Base-by-base conservation (phyloP, 192 early-diverging fungal genomes). In the Mortierella hygrophila region DNA sequence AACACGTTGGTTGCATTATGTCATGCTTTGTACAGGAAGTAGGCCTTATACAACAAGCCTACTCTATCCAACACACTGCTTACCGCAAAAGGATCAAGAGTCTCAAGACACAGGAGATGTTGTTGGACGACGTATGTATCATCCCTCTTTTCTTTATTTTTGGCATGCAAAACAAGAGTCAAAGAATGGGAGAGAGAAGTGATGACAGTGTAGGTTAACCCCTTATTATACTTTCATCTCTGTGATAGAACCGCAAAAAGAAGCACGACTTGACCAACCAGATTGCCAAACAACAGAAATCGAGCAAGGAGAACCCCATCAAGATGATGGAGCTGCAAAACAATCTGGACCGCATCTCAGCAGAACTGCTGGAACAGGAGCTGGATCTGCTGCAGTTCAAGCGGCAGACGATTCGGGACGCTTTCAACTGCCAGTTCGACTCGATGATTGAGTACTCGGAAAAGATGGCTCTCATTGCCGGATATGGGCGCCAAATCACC, bases 401-500 rank as follows among this genome's bases (percentile, higher is more conserved):
- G 73, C 87, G 89, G 32, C 69, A 76, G 9, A 85, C 79, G 16
- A 80, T 90, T 42, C 75, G 79, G 35, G 89, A 88, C 20, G 86
- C 89, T 2, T 82, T 88, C 52, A 83, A 76, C 41, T 29, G 70
- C 41, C 80, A 83, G 52, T 75, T 90, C n/a, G 82, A 88, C 47
- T 76, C 89, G 47, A 90, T 80, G 70, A 83, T 90, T 49, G 89
- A 90, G 26, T 78, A 73, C 57, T 68, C 82, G 1, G 89, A 90
- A 76, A 88, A 88, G 68, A 78, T 88, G 79, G 86, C 89, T 32
- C 81, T 90, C 47, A 88, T 90, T 69, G 75, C 83, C 35, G 89
- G 86, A 11, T 90, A 83, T 78, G 89, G 89, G n/a, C 75, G 82
- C 26, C 84, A 86, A 49, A 86, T 86, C 26, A 86, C 84, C 49